Conservation (phyloP, 495 filamentous ascomycete species). For the Neurospora sp. region DNA sequence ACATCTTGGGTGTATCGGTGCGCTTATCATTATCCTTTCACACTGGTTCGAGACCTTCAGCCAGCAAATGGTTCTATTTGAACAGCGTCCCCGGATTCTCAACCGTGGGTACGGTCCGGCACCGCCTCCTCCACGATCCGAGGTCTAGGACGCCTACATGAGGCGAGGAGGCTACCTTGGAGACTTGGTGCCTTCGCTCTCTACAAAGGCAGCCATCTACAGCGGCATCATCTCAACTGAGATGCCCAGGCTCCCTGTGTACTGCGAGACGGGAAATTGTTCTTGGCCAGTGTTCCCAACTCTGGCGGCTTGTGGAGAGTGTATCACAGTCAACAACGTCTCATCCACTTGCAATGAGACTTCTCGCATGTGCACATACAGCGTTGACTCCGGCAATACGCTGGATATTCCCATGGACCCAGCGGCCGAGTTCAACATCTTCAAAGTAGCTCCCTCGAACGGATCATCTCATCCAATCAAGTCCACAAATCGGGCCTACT, state of each 20-base stretch:
- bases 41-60: conserved; percentile 29
- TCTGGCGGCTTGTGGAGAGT: conserved; percentile 24
- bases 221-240: conserved; percentile 25
- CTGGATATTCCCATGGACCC: conserved; percentile 4
- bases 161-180: conserved; percentile 4
- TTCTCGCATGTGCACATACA: conserved; percentile 19
- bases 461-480: conserved; percentile 5
- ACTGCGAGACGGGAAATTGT: conserved; percentile 25
- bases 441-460: conserved; percentile 22
- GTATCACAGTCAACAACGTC: conserved; percentile 9
- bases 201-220: conserved; percentile 29
- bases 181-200: conserved; percentile 20
- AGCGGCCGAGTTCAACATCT: conserved; percentile 11
- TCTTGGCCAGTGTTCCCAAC: conserved; percentile 28
- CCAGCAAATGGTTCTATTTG: conserved; percentile 28
- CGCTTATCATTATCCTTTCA: conserved; percentile 21
- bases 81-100: conserved; percentile 11
- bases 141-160: conserved; percentile 23
- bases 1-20: conserved; percentile 27
- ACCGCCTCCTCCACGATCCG: conserved; percentile 12
- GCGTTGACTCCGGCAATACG: conserved; percentile 19
- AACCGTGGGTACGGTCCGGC: conserved; percentile 6
- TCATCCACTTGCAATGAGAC: conserved; percentile 13
- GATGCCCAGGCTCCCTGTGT: conserved; percentile 9
- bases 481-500: conserved; percentile 13